Base-by-base conservation (phyloP, 306 rosid species). In the Ochetophila trinervis region DNA sequence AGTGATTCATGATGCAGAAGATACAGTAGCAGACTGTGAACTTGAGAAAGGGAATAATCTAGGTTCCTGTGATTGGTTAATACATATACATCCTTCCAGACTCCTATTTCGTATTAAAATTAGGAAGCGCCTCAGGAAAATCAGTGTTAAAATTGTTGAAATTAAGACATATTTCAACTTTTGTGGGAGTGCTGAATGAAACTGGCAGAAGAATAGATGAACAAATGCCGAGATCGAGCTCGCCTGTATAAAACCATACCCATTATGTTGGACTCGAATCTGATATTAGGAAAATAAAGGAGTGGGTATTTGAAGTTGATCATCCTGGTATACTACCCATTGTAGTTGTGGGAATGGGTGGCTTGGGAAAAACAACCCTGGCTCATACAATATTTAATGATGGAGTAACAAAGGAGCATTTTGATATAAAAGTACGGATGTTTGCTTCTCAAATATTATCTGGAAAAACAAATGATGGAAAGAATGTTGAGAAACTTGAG, bases 321-420 rank as follows among this genome's bases (percentile, higher is more conserved):
- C 45, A 77, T 58, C 45, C 3, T 5, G 73, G 60, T 14, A 66
- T 77, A 59, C 48, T 71, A 45, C 47, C 62, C 3, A 71, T 71
- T 76, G 80, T 76, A 34, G 76, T 76, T 23, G 76, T 76, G 49
- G 80, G 80, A 20, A 76, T 76, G 80, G 80, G 80, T 17, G 80
- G 80, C 0, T 18, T 70, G 14, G 80, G 76, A 4, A 70, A 76
- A 48, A 70, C 80, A 24, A 70, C 80, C 17, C 58, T 76, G 57
- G 76, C 80, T 22, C 73, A 70, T 27, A 54, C 60, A 65, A 72
- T 76, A 34, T 76, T 44, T 57, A 76, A 76, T 24, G 73, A 76
- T 24, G 60, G 53, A 65, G 65, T 40, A 24, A 53, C 60, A 17
- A 69, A 77, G 60, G 81, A 42, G 20, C 51, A 5, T 40, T 77